A percentile compares a stretch with the other conserved stretches of the same genome.
Conservation (phyloP, 495 filamentous ascomycete genomes). For the Penicillium pulvis region DNA sequence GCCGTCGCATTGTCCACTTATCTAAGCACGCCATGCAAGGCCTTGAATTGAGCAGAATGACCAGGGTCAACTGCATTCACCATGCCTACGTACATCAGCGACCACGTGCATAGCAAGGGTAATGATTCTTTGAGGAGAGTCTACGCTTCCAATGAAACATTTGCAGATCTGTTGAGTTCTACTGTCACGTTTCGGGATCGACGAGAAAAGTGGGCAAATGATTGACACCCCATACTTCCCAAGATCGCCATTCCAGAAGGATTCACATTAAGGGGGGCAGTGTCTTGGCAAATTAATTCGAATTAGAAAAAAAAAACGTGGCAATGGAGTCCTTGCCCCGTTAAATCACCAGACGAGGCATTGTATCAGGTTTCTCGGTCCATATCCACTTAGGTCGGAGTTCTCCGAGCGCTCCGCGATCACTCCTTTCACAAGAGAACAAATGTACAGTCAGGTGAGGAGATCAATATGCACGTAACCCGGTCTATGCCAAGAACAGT, state of each 20-base stretch:
- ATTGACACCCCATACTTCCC: not conserved
- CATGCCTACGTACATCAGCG: not conserved
- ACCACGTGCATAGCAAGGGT: not conserved
- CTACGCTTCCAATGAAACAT: not conserved
- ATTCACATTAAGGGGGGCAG: slow-evolving; percentile 2
- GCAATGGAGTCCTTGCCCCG: too few relatives aligned
- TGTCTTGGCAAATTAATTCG: not conserved
- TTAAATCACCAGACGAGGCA: too few relatives aligned
- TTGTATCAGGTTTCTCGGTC: too few relatives aligned
- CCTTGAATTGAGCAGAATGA: not conserved
- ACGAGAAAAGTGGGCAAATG: not conserved
- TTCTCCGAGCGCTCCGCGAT: too few relatives aligned
- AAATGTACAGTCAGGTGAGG: not conserved
- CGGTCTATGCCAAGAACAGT: not conserved
- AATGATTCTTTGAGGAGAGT: not conserved
- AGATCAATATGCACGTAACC: slow-evolving; percentile 7
- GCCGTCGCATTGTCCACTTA: not conserved
- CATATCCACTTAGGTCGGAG: too few relatives aligned
- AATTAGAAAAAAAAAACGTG: too few relatives aligned
- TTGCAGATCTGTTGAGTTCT: not conserved
- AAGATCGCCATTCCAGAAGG: slow-evolving; percentile 11
- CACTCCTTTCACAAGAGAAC: too few relatives aligned
- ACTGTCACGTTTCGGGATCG: not conserved
- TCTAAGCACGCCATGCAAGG: not conserved
- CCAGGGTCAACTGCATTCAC: not conserved